These are phyloP conservation scores for Thinopyrum elongatum DNA, from an alignment of 176 grass and related monocot species.

Conservation along the genomic window DNA sequence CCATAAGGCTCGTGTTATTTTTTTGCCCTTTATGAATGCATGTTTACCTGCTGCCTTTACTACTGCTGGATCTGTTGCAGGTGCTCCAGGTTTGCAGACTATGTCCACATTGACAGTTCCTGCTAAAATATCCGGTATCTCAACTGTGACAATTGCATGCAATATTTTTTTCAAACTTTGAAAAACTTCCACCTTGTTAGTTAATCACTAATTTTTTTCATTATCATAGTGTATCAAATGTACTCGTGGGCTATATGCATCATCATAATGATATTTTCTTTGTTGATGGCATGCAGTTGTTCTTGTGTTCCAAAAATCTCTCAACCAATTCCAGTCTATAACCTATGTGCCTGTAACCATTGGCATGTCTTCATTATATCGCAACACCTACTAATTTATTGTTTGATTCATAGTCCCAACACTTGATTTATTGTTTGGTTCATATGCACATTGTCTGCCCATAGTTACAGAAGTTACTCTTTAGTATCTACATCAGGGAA, in stretches of 20 bases:
- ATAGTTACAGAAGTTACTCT: not conserved
- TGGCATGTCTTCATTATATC: not conserved
- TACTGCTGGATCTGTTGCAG: not conserved
- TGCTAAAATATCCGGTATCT: not conserved
- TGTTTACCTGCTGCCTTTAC: not conserved
- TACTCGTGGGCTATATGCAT: not conserved
- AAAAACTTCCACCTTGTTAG: not conserved
- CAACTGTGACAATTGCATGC: not conserved
- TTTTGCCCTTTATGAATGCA: not conserved
- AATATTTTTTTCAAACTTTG: not conserved
- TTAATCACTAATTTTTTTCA: not conserved
- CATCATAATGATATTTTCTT: not conserved
- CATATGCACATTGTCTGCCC: not conserved
- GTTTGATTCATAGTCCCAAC: not conserved
- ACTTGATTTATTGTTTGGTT: not conserved
- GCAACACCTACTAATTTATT: not conserved
- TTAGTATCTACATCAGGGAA: not conserved
- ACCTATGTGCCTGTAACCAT: not conserved
- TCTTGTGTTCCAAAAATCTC: not conserved
- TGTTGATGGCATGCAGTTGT: not conserved
- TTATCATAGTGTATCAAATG: not conserved
- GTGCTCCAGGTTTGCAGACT: not conserved
- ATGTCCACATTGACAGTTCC: not conserved
- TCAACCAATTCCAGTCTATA: not conserved
- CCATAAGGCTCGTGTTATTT: not conserved